A percentile compares a stretch with the other conserved stretches of the same genome.
These are phyloP conservation scores for Russula ochroleuca DNA, from an alignment of 768 basidiomycete genomes.

Conservation along the genomic window DNA sequence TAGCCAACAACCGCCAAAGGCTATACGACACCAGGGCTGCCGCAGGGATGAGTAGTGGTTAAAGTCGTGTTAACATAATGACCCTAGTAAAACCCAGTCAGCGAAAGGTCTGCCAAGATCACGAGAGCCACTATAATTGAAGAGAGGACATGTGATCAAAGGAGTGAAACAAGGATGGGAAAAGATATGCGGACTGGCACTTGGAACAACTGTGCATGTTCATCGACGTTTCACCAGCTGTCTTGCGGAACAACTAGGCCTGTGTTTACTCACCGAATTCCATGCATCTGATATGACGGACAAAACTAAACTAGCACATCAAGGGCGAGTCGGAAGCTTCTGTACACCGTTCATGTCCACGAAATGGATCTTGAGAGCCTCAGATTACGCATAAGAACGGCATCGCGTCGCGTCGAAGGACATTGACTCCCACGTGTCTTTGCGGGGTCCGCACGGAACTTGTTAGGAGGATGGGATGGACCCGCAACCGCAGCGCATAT, in stretches of 20 bases:
- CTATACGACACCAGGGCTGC: no score
- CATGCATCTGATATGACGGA: no score
- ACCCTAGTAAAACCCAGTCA: neutral
- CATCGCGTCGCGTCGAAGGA: no score
- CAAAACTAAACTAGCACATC: neutral
- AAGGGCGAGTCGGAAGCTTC: neutral
- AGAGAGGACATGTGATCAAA: neutral
- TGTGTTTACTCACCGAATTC: neutral
- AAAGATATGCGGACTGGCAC: slow-evolving; percentile 20
- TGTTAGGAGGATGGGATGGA: no score
- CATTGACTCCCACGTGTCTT: no score
- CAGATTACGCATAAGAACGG: neutral
- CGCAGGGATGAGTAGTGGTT: neutral
- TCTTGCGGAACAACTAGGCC: neutral
- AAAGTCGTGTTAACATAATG: slow-evolving; percentile 14
- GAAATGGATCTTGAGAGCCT: neutral
- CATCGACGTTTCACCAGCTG: neutral
- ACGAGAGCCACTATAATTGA: no score
- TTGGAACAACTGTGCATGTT: slow-evolving; percentile 14
- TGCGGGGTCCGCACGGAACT: no score
- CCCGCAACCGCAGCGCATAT: no score
- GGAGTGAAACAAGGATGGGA: slow-evolving; percentile 3
- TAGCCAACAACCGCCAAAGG: no score
- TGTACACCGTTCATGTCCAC: slow-evolving; percentile 6
- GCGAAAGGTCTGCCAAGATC: neutral